Base-by-base conservation (phyloP, 2,329 filamentous ascomycete genomes). In the Mollisiaceae sp. region DNA sequence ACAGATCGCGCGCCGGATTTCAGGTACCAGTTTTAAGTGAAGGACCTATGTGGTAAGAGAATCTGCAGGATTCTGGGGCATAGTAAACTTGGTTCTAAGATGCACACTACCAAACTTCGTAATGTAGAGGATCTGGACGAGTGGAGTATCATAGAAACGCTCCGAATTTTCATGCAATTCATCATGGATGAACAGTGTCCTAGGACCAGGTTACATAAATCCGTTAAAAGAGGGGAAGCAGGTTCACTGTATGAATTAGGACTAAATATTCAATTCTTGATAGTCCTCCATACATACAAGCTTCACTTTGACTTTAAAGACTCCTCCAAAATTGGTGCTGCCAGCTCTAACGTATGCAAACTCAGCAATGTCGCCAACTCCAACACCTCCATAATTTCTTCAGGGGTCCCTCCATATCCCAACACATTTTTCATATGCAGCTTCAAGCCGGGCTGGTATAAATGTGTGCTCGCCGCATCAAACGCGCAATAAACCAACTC, bases 401-500 rank as follows among this genome's bases (percentile, higher is more conserved):
- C 78, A 5, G 78, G 76, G 0, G 78, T 81, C 0, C 79, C 81
- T 0, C 82, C 82, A 65, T 80, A 80, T 14, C 77, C 75, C 5
- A 83, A 70, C 27, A 81, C 81, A 67, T 83, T 83, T 63, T 77
- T 77, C 76, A 83, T 82, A 68, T 83, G 82, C 32, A 82, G 67
- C 65, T 82, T 83, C 54, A 82, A 68, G 0, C 81, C 82, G 0
- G 80, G 79, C 6, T 76, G 73, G 61, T 82, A 83, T 22, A 83
- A 75, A 70, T 83, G 82, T 15, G 82, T 84, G 8, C 80, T 76
- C 18, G 81, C 80, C 24, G 74, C 72, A 70, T 83, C 82, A 65
- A 83, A 82, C 1, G 81, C 82, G 65, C 80, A 82, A 66, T 82
- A 82, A 8, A 83, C 76, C 22, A 83, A 69, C 68, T 83, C 81